These are phyloP conservation scores for Diplodia corticola DNA, from an alignment of 2,329 filamentous ascomycete species.

Conservation along the genomic window DNA sequence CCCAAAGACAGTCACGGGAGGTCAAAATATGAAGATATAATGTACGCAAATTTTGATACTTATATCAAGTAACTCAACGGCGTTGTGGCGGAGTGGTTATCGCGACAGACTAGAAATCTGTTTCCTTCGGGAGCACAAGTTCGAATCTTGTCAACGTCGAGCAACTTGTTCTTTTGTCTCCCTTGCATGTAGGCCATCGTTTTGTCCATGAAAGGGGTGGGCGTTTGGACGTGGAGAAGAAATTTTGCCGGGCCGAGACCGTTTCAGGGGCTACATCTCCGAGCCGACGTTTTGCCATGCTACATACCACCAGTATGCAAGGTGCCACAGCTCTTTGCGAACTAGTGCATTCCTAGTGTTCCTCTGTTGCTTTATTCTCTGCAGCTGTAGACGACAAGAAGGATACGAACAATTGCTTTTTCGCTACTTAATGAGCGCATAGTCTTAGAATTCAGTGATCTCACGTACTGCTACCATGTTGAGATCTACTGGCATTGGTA, in stretches of 20 bases:
- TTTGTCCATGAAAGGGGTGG: not conserved
- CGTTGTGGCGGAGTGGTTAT: conserved; percentile 23
- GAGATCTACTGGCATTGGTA: too few relatives aligned
- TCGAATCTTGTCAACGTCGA: conserved; percentile 1
- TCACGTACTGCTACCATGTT: too few relatives aligned
- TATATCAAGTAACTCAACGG: not conserved
- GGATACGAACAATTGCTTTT: too few relatives aligned
- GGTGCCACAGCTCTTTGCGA: not conserved
- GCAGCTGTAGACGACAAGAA: not conserved
- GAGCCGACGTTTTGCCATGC: not conserved
- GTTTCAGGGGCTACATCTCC: not conserved
- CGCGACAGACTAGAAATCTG: conserved; percentile 25
- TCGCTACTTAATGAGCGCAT: too few relatives aligned
- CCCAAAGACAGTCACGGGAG: not conserved
- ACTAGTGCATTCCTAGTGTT: not conserved
- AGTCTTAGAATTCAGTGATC: too few relatives aligned
- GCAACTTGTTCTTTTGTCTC: not conserved
- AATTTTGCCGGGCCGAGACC: not conserved
- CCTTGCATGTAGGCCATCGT: not conserved
- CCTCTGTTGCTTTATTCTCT: not conserved
- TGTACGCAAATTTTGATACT: not conserved
- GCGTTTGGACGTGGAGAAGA: not conserved
- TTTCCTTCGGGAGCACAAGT: conserved; percentile 25
- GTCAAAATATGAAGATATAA: fast-evolving
- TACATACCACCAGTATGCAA: not conserved